These are phyloP conservation scores for Cucumis variabilis DNA, from an alignment of 331 rosid genomes.

Conservation along the genomic window DNA sequence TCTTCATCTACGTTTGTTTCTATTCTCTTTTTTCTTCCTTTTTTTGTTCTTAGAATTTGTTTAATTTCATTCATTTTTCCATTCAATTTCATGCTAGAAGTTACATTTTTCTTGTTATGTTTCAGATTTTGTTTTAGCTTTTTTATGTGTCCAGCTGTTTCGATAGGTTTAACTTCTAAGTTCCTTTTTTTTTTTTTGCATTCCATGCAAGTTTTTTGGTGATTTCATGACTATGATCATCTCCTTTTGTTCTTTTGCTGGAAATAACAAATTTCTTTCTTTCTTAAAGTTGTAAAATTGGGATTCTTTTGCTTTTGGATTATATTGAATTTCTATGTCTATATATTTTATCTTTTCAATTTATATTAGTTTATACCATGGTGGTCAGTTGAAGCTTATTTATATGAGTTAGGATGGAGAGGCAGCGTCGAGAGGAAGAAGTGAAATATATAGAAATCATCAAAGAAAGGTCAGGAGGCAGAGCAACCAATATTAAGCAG, in stretches of 20 bases:
- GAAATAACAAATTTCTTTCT: neutral
- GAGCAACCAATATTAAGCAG: too few relatives aligned
- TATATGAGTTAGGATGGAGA: too few relatives aligned
- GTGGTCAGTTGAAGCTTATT: too few relatives aligned
- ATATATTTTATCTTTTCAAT: neutral
- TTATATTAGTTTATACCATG: neutral
- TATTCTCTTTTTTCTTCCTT: too few relatives aligned
- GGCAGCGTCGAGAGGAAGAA: too few relatives aligned
- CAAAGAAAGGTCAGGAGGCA: too few relatives aligned
- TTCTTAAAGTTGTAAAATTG: neutral
- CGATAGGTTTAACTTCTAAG: neutral
- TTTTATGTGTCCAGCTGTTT: conserved; percentile 17
- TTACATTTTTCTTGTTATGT: conserved; percentile 11
- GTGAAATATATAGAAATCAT: too few relatives aligned
- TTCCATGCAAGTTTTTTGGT: conserved; percentile 24
- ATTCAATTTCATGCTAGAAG: too few relatives aligned
- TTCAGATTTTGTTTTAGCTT: too few relatives aligned
- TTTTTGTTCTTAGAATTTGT: too few relatives aligned
- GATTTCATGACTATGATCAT: neutral
- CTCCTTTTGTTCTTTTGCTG: neutral
- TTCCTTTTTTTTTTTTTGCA: neutral
- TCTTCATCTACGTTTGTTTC: too few relatives aligned
- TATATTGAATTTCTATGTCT: neutral
- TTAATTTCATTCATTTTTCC: too few relatives aligned
- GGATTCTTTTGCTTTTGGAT: neutral